Percentiles rank a stretch among this genome's conserved stretches.
Evolutionary conservation across 352 stramenopile genomes (phyloP).

Genomic region (Globisporangium abappressorium): DNA sequence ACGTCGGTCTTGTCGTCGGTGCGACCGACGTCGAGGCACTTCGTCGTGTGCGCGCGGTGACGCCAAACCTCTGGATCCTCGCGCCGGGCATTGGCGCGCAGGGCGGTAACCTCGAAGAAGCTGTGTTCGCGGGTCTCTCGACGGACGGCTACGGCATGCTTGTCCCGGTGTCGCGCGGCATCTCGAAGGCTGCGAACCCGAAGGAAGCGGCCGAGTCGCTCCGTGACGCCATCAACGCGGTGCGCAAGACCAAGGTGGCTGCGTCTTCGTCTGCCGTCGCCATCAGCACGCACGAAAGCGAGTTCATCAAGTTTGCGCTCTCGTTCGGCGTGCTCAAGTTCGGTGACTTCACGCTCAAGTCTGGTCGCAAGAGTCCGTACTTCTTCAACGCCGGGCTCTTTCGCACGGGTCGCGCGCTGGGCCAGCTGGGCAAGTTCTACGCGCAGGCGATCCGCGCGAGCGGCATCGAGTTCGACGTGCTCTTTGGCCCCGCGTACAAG

Average conservation of each 20-base stretch:
- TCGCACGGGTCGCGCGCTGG: constrained; percentile 90
- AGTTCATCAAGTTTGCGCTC: constrained; percentile 97
- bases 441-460: constrained; percentile 91
- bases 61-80: constrained; percentile 95
- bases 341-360: constrained; percentile 98
- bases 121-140: constrained; percentile 72
- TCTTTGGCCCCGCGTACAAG: constrained; percentile 99
- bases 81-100: constrained; percentile 96
- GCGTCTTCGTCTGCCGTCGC: constrained; percentile 9
- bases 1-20: constrained; percentile 96
- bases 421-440: constrained; percentile 94
- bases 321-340: constrained; percentile 96
- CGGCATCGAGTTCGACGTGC: constrained; percentile 95
- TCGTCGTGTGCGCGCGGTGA: constrained; percentile 74
- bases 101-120: constrained; percentile 89
- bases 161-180: constrained; percentile 96
- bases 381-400: constrained; percentile 99
- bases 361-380: constrained; percentile 96
- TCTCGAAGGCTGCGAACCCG: constrained; percentile 91
- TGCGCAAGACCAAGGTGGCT: constrained; percentile 58
- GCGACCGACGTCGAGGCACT: constrained; percentile 95
- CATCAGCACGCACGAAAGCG: constrained; percentile 60
- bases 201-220: constrained; percentile 88
- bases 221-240: constrained; percentile 93
- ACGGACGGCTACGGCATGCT: constrained; percentile 91